Base-by-base conservation (phyloP, 495 filamentous ascomycete species). In the Podospora conica region DNA sequence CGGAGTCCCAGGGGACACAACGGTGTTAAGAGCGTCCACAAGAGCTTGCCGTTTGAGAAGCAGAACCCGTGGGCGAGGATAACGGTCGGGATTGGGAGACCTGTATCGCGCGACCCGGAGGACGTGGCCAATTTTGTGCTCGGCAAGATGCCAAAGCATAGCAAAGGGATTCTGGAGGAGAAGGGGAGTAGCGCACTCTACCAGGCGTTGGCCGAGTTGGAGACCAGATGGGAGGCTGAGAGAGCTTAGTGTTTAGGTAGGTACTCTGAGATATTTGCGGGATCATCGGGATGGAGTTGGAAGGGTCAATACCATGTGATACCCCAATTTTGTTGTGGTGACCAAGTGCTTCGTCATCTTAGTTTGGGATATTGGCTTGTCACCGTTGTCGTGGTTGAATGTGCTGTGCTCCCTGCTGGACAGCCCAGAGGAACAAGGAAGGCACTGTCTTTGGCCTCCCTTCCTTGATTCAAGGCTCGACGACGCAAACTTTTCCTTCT, bases 1-100 rank as follows among this genome's bases (percentile, higher is more conserved):
- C 73, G 75, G 80, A 91, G 89, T 76, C 74, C 86, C 40, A 81
- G 85, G 18, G 92, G 92, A 0, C 92, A 96, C 74, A 92, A 93
- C 66, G 92, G 92, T 6, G 66, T 96, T 53, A 91, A 89, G 74
- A 90, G 87, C 71, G 79, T 87, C 18, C 78, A 86, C 60, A 77
- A 77, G 33, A 80, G 73, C 61, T 61, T 91, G 60, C 71, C 73
- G 20, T 71, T 72, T 5, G 72, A 69, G 11, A 60, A 71, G 18
- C 65, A 66, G 1, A 69, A 65, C 40, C 31, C 61, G 21, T 81
- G 77, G 74, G 73, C 76, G 55, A 75, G 81, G 21, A 73, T 95
- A 59, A 85, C 87, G 0, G 75, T 93, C 3, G 91, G 91, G 3
- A 93, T 93, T 71, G 91, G 89, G 29, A 76, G 91, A 55, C 91